Evolutionary conservation across 2,329 filamentous ascomycete species (phyloP).

Genomic region (Penicillium brasilianum): DNA sequence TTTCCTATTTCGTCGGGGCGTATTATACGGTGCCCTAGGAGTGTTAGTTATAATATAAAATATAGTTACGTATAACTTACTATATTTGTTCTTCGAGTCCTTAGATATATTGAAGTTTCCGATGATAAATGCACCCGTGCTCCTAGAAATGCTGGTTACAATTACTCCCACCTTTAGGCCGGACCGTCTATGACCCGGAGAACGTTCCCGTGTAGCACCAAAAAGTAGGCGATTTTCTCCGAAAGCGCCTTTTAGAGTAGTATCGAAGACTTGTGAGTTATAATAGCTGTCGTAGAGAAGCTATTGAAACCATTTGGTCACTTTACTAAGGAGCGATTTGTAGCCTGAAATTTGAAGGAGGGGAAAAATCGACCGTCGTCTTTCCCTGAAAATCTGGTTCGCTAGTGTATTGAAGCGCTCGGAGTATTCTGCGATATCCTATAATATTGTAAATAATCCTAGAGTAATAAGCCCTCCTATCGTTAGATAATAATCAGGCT

Average conservation of each 20-base stretch:
- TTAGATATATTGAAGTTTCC: constrained; percentile 1
- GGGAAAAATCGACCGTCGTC: neutral
- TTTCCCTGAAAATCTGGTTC: neutral
- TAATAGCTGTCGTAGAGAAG: constrained; percentile 29
- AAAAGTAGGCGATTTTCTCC: constrained; percentile 25
- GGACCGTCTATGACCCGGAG: neutral
- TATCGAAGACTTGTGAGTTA: constrained; percentile 26
- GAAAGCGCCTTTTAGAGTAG: constrained; percentile 24
- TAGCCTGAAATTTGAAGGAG: neutral
- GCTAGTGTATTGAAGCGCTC: constrained; percentile 1
- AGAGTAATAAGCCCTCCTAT: constrained; percentile 4
- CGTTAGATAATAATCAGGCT: neutral
- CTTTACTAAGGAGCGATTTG: neutral
- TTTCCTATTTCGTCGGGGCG: neutral
- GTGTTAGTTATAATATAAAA: neutral
- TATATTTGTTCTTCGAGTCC: neutral
- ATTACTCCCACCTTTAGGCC: neutral
- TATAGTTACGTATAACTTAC: neutral
- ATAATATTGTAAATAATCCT: neutral
- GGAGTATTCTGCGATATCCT: neutral
- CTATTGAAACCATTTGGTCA: neutral
- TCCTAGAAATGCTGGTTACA: neutral
- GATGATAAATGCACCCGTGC: neutral
- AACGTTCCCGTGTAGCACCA: neutral
- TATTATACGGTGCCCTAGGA: neutral